Evolutionary conservation across 257 asterid species (phyloP).

Genomic region (Dorcoceras hygrometricum): DNA sequence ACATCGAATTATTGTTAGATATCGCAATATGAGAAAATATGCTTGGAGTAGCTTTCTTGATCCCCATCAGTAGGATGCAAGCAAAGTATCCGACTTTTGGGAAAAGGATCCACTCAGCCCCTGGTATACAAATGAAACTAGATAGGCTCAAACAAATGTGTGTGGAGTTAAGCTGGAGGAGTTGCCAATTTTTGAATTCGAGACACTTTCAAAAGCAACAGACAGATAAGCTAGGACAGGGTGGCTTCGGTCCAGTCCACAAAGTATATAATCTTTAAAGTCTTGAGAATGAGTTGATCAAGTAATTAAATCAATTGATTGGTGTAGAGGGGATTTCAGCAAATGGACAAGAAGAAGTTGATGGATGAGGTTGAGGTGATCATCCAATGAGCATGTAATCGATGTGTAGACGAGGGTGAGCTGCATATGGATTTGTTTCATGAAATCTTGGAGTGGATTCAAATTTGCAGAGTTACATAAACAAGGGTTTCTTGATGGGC

Average conservation of each 20-base stretch:
- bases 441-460: background rate
- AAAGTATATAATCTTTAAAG: conserved; percentile 17
- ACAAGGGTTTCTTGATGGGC: conserved; percentile 36
- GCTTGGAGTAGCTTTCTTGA: background rate
- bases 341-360: conserved; percentile 39
- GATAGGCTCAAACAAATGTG: too few species aligned
- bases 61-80: conserved; percentile 13
- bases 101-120: conserved; percentile 1
- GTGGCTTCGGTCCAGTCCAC: conserved; percentile 37
- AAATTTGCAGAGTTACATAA: conserved; percentile 29
- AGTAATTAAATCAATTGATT: background rate
- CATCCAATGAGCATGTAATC: too few species aligned
- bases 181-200: conserved; percentile 19
- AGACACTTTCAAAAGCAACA: conserved; percentile 27
- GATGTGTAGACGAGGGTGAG: background rate
- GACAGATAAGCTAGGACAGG: conserved; percentile 30
- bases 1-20: background rate
- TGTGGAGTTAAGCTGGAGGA: conserved; percentile 24
- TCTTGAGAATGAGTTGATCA: background rate
- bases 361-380: conserved; percentile 39
- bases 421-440: background rate
- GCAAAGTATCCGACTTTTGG: background rate
- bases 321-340: conserved; percentile 35
- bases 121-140: too few species aligned
- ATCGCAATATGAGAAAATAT: background rate